Evolutionary conservation across 169 alveolate species (phyloP).

Genomic region (Plasmodium sp.): DNA sequence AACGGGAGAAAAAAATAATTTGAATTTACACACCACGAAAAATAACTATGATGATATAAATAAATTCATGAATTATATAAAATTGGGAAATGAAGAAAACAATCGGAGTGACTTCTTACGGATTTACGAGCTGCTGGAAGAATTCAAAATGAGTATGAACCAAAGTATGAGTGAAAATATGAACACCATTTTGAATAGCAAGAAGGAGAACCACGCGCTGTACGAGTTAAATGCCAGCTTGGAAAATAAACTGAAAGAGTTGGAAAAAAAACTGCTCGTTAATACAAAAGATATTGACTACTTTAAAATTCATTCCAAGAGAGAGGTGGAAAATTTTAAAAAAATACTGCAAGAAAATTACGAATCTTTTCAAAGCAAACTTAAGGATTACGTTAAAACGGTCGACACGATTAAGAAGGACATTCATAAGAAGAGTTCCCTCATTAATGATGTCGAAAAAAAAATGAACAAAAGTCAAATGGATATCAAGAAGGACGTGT

Average conservation of each 20-base stretch:
- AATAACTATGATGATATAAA: conserved; percentile 47
- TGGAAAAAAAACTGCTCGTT: conserved; percentile 16
- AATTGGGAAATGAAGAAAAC: conserved; percentile 12
- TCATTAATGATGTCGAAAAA: conserved; percentile 35
- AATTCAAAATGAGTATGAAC: conserved; percentile 6
- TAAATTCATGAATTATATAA: conserved; percentile 25
- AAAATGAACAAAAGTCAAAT: conserved; percentile 30
- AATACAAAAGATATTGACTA: conserved; percentile 34
- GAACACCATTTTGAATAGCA: not conserved
- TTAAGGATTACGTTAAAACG: conserved; percentile 45
- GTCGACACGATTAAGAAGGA: conserved; percentile 35
- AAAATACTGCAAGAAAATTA: conserved; percentile 54
- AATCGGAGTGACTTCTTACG: not conserved
- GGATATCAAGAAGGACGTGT: conserved; percentile 20
- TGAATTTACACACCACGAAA: conserved; percentile 11
- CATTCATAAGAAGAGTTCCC: conserved; percentile 19
- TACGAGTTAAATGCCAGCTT: conserved; percentile 16
- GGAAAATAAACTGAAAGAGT: conserved; percentile 27
- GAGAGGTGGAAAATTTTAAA: conserved; percentile 57
- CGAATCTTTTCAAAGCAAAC: conserved; percentile 29
- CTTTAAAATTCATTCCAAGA: conserved; percentile 31
- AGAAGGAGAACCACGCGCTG: not conserved
- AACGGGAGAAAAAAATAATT: not conserved
- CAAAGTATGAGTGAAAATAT: not conserved
- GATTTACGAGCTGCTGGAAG: conserved; percentile 18